Percentiles rank a stretch among this genome's conserved stretches.
Conservation (phyloP, 2,329 filamentous ascomycete species). For the Penicillium rolfsii region DNA sequence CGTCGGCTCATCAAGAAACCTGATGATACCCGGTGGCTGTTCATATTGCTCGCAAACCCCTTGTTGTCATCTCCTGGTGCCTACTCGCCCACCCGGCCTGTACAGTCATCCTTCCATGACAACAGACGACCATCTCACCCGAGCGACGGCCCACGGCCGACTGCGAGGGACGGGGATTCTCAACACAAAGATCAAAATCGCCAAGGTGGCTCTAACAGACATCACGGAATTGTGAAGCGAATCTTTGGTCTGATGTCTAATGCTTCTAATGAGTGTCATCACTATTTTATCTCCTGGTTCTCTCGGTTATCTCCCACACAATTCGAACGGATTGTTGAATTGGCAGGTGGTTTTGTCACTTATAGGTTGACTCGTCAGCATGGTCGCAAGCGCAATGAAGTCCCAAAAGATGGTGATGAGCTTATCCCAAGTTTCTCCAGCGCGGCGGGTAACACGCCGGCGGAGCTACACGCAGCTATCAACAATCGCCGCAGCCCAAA, state of each 20-base stretch:
- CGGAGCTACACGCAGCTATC: slow-evolving; percentile 77
- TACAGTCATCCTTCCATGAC: slow-evolving; percentile 27
- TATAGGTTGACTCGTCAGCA: slow-evolving; percentile 75
- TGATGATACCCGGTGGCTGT: slow-evolving; percentile 73
- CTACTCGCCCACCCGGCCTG: slow-evolving; percentile 20
- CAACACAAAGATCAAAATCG: slow-evolving; percentile 23
- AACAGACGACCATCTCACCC: slow-evolving; percentile 36
- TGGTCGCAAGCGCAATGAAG: slow-evolving; percentile 65
- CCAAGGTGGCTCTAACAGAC: slow-evolving; percentile 60
- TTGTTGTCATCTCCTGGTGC: slow-evolving; percentile 60
- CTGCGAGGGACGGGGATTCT: slow-evolving; percentile 22
- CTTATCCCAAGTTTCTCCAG: slow-evolving; percentile 74
- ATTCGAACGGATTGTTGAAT: slow-evolving; percentile 74
- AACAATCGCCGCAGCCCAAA: slow-evolving; percentile 53
- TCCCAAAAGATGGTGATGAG: slow-evolving; percentile 56
- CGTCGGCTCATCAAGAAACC: slow-evolving; percentile 69
- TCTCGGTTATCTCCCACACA: slow-evolving; percentile 68
- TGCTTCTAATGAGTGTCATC: slow-evolving; percentile 73
- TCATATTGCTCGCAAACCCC: slow-evolving; percentile 79
- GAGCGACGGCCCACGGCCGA: slow-evolving; percentile 26
- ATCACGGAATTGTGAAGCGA: slow-evolving; percentile 83
- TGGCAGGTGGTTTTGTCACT: slow-evolving; percentile 77
- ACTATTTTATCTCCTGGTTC: slow-evolving; percentile 77
- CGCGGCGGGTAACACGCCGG: slow-evolving; percentile 64
- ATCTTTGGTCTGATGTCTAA: slow-evolving; percentile 80